Percentiles rank a stretch among this genome's conserved stretches.
phyloP scores from a whole-genome alignment of 441 rosid genomes.

The Populus tomentosa region DNA sequence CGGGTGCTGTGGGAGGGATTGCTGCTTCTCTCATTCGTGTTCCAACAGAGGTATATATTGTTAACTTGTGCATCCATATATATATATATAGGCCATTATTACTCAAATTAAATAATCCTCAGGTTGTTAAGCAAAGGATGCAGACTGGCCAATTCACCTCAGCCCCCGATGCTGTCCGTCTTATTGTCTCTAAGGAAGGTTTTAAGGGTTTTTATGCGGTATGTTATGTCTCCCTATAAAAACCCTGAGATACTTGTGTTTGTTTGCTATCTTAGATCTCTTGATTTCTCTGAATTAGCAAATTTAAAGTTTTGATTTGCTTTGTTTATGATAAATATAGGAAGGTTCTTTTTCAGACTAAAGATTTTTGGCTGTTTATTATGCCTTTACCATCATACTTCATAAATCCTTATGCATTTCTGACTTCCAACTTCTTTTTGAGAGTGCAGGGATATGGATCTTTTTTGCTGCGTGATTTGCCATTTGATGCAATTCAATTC shows the following conservation, averaged over 20 bases:
- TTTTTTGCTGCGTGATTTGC: conserved; percentile 82
- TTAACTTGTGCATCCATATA: conserved; percentile 4
- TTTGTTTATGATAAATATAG: background rate
- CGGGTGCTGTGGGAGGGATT: conserved; percentile 93
- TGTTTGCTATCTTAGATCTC: background rate
- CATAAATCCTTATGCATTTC: conserved; percentile 1
- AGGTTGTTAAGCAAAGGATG: conserved; percentile 76
- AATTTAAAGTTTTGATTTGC: conserved; percentile 3
- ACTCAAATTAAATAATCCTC: conserved; percentile 13
- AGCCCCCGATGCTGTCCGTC: conserved; percentile 44
- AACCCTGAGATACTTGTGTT: background rate
- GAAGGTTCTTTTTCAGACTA: conserved; percentile 1
- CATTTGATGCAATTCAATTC: conserved; percentile 96
- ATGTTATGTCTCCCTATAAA: conserved; percentile 22
- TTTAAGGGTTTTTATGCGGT: conserved; percentile 60
- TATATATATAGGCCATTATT: background rate
- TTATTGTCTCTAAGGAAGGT: conserved; percentile 39
- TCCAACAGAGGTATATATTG: conserved; percentile 75
- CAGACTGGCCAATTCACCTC: conserved; percentile 49
- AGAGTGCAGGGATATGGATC: conserved; percentile 83
- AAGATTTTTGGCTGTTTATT: background rate
- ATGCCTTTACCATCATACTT: background rate
- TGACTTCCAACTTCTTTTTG: conserved; percentile 7
- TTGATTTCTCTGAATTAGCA: background rate
- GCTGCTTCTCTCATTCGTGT: conserved; percentile 97